Base-by-base conservation (phyloP, 2,329 filamentous ascomycete species). In the Penicillium sp. region DNA sequence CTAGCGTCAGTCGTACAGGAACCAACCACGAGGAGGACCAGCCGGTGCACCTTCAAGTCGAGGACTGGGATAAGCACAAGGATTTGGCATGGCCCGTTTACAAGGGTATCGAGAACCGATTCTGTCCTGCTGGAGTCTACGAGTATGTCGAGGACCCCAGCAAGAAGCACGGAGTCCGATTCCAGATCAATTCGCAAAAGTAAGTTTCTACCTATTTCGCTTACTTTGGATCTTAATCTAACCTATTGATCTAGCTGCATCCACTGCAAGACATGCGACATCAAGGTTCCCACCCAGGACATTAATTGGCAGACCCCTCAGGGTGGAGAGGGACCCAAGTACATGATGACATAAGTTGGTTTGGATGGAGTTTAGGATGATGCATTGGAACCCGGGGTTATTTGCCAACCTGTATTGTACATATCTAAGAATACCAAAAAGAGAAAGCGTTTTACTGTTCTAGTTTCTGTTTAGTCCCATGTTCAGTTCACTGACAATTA, bases 21-120 rank as follows among this genome's bases (percentile, higher is more conserved):
- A 99, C 95, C 31, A 98, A 98, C 78, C 95, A 99, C 77, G 95
- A 98, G 77, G 95, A 99, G 78, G 95, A 99, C 75, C 93, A 99
- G 78, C 95, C 95, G 0, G 92, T 96, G 50, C 95, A 99, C 76
- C 80, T 99, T 68, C 92, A 96, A 76, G 93, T 99, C 65, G 86
- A 90, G 76, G 92, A 99, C 77, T 97, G 92, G 92, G 92, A 97
- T 68, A 87, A 88, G 70, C 95, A 99, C 78, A 89, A 92, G 2
- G 81, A 88, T 61, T 85, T 87, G 74, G 88, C 92, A 52, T 99
- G 88, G 80, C 95, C 95, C 23, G 83, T 85, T 61, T 99, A 90
- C 78, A 89, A 96, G 81, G 95, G 95, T 10, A 74, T 99, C 4
- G 95, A 99, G 82, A 97, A 96, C 75, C 84, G 95, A 21, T 99